Base-by-base conservation (phyloP, 2,329 filamentous ascomycete species). In the Phialocephala subalpina region DNA sequence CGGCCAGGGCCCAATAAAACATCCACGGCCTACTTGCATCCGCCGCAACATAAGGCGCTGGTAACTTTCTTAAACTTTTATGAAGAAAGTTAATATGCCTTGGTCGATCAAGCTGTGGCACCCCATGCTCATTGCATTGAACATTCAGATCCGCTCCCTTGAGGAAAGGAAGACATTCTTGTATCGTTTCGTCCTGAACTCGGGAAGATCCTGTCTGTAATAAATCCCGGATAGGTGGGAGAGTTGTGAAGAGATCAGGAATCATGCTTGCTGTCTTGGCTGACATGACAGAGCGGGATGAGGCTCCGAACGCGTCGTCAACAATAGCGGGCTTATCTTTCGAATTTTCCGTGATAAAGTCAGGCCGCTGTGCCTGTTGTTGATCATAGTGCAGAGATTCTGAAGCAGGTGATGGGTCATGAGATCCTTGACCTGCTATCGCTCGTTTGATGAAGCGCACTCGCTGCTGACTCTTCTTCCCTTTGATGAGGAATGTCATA, bases 1-100 rank as follows among this genome's bases (percentile, higher is more conserved):
- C 93, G 38, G 90, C 87, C 62, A 98, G 82, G 61, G 87, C 92
- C 96, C 96, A 99, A 81, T 97, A 98, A 70, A 97, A 85, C 74
- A 97, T 87, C 96, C 96, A 99, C 11, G 96, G 94, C 63, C 95
- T 85, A 76, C 92, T 94, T 36, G 96, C 91, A 82, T 99, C 96
- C 71, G 94, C 87, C 58, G 84, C 85, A 60, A 90, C 88, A 78
- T 91, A 97, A 3, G 82, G 82, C 8, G 86, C 81, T 0, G 95
- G 93, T 67, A 97, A 87, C 58, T 82, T 82, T 27, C 81, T 82
- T 36, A 91, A 79, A 71, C 82, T 82, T 70, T 82, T 83, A 70
- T 84, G 83, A 58, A 94, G 79, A 75, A 93, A 94, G 38, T 77
- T 79, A 66, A 87, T 81, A 78, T 91, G 89, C 49, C 81, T 82